These are phyloP conservation scores for Malus fusca DNA, from an alignment of 306 rosid species.

Conservation along the genomic window DNA sequence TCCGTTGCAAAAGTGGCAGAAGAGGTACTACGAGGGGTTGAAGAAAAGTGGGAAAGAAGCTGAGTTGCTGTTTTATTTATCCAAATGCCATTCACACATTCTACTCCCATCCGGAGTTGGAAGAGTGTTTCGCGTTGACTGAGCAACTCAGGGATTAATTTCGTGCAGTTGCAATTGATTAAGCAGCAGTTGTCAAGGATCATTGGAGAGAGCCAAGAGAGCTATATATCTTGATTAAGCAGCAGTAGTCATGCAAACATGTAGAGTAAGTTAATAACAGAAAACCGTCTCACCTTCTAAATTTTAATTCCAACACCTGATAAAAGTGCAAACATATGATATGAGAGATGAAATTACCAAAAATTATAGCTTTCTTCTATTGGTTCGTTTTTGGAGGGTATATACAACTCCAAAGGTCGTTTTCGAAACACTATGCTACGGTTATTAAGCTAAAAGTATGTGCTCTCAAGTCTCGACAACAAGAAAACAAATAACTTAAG, in stretches of 20 bases:
- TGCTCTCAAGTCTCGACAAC: too few relatives aligned
- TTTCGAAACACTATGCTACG: not conserved
- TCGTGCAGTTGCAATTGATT: not conserved
- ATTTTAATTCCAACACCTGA: not conserved
- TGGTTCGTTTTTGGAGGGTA: not conserved
- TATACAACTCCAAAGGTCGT: not conserved
- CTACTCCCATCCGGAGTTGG: not conserved
- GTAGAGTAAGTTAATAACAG: too few relatives aligned
- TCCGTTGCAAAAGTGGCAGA: conserved; percentile 22
- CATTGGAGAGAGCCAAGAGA: too few relatives aligned
- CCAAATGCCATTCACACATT: conserved; percentile 18
- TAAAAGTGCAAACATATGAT: not conserved
- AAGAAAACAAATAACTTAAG: not conserved
- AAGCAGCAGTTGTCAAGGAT: not conserved
- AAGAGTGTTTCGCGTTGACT: not conserved
- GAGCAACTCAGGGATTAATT: not conserved
- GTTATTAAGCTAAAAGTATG: not conserved
- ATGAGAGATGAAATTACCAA: not conserved
- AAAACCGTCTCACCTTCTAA: too few relatives aligned
- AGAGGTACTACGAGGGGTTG: conserved; percentile 18
- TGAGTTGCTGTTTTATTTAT: conserved; percentile 14
- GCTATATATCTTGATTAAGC: too few relatives aligned
- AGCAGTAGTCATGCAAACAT: too few relatives aligned
- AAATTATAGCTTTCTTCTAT: not conserved
- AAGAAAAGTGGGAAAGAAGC: conserved; percentile 18